phyloP scores from a whole-genome alignment of 495 filamentous ascomycete genomes.

The Geoglossum glabrum region DNA sequence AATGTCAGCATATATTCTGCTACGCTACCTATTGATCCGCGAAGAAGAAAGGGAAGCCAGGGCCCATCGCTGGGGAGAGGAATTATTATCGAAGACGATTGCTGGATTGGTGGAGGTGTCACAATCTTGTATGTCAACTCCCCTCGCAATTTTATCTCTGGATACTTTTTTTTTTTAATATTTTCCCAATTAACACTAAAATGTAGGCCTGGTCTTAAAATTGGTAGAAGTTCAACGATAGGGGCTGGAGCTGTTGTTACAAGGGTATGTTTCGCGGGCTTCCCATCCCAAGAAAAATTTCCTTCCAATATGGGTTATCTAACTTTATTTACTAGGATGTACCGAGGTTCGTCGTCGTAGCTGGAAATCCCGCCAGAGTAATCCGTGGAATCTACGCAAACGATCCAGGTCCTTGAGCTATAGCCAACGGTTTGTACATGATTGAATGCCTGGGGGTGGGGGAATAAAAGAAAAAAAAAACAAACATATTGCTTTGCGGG shows the following conservation, averaged over 20 bases:
- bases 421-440: background rate
- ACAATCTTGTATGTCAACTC: conserved; percentile 45
- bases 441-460: background rate
- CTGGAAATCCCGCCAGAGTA: conserved; percentile 41
- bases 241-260: conserved; percentile 20
- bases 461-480: no score
- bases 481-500: no score
- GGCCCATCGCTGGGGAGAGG: conserved; percentile 51
- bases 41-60: conserved; percentile 50
- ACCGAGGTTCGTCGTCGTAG: conserved; percentile 37
- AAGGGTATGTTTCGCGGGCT: conserved; percentile 21
- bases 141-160: background rate
- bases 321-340: conserved; percentile 27
- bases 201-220: conserved; percentile 13
- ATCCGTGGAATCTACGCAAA: conserved; percentile 29
- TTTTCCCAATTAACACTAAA: background rate
- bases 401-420: background rate
- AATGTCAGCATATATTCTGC: conserved; percentile 74
- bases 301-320: background rate
- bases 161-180: background rate
- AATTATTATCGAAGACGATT: conserved; percentile 72
- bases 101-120: conserved; percentile 70
- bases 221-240: conserved; percentile 19
- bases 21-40: conserved; percentile 55
- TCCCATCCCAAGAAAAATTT: no score